Evolutionary conservation across 371 early-diverging fungal genomes (phyloP).

Genomic region (Mortierella sp.): DNA sequence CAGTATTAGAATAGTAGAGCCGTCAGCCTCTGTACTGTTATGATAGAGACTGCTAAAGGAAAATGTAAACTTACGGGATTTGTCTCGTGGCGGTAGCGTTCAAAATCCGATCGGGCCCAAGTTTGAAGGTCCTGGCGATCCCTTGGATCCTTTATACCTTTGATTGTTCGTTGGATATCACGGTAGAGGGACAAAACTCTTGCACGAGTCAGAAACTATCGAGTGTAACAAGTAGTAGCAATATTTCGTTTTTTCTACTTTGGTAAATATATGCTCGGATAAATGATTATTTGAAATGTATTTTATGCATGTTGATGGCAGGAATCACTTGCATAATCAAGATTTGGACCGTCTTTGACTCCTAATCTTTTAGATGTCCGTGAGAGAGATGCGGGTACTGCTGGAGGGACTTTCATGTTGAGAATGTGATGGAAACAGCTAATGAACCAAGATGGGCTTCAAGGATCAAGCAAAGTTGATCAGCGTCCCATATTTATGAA

Average conservation of each 20-base stretch:
- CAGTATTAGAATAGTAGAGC: neutral
- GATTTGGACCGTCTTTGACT: conserved; percentile 46
- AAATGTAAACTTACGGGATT: conserved; percentile 59
- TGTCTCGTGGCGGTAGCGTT: conserved; percentile 68
- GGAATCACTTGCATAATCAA: conserved; percentile 42
- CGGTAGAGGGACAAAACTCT: conserved; percentile 73
- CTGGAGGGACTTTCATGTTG: conserved; percentile 36
- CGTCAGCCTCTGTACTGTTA: neutral
- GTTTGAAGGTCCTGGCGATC: conserved; percentile 66
- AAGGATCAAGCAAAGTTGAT: too few relatives aligned
- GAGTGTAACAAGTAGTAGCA: neutral
- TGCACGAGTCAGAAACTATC: conserved; percentile 67
- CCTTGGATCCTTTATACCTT: conserved; percentile 62
- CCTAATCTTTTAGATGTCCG: conserved; percentile 21
- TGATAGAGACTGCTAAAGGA: neutral
- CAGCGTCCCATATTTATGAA: too few relatives aligned
- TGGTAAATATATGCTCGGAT: neutral
- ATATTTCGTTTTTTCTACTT: too few relatives aligned
- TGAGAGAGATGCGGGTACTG: conserved; percentile 43
- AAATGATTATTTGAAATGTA: neutral
- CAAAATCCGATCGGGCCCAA: conserved; percentile 75
- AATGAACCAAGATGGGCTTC: neutral
- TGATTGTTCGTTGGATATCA: conserved; percentile 68
- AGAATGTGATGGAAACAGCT: neutral
- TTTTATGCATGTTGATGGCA: neutral